Evolutionary conservation across 441 rosid genomes (phyloP).

Genomic region (Capsella rubella): DNA sequence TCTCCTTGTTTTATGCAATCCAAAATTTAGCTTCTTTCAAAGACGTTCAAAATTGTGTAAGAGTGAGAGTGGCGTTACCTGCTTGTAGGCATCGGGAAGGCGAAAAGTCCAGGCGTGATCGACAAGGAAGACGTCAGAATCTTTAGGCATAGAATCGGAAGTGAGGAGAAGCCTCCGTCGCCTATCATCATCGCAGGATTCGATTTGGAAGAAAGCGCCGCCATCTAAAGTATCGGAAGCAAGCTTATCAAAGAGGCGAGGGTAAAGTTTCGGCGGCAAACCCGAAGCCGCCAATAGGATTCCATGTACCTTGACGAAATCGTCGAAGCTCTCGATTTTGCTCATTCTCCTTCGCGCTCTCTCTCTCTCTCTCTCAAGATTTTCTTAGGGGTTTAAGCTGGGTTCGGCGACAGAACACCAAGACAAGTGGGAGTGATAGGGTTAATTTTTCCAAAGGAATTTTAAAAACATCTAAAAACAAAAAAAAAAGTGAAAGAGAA

Average conservation of each 20-base stretch:
- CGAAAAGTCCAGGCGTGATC: constrained; percentile 99
- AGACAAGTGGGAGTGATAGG: not conserved
- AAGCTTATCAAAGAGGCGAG: constrained; percentile 71
- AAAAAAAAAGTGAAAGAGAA: not conserved
- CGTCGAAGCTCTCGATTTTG: constrained; percentile 66
- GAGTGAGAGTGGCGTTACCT: constrained; percentile 46
- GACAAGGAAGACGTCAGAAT: constrained; percentile 79
- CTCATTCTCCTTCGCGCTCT: constrained; percentile 25
- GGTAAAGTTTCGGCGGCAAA: constrained; percentile 70
- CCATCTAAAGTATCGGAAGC: constrained; percentile 80
- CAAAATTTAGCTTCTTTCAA: not conserved
- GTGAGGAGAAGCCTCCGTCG: constrained; percentile 75
- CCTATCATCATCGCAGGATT: constrained; percentile 68
- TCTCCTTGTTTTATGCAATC: too few relatives aligned
- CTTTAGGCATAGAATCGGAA: constrained; percentile 62
- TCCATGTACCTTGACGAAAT: constrained; percentile 80
- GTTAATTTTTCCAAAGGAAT: not conserved
- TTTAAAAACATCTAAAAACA: not conserved
- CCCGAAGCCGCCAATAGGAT: constrained; percentile 85
- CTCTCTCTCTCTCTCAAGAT: not conserved
- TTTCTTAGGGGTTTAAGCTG: constrained; percentile 3
- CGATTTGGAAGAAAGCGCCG: constrained; percentile 78
- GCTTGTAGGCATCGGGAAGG: constrained; percentile 79
- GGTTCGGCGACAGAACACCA: not conserved
- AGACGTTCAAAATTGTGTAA: not conserved